Base-by-base conservation (phyloP, 192 early-diverging fungal species). In the Podila epigama region DNA sequence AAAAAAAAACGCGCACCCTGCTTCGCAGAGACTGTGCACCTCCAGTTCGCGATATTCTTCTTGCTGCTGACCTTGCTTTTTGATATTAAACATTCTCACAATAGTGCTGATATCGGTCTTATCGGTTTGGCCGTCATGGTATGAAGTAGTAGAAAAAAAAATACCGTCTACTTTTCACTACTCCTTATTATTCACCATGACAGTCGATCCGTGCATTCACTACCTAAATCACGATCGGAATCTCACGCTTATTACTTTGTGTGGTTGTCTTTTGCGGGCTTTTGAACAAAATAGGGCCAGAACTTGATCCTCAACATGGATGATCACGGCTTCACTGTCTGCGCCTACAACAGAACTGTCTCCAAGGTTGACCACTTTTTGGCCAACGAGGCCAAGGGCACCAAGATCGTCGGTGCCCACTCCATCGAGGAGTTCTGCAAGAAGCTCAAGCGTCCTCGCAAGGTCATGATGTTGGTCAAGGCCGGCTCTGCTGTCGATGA, bases 111-210 rank as follows among this genome's bases (percentile, higher is more conserved):
- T 86, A 96, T 99, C 81, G 97, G 96, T 82, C 92, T 99, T 72
- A 99, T 99, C 84, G 97, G 97, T 79, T 89, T 99, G 79, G 97
- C 97, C 83, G 97, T 99, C 78, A 99, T 99, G 97, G 95, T 96
- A 89, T 37, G 86, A 51, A 16, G 10, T 31, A 5, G 18, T 13
- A 34, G 11, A 16, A 39, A 25, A 25, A 41, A 25, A 27, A 51
- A 51, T 57, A 48, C 15, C 16, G 1, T 44, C 15, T 15, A n/a
- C 16, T 5, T 9, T 36, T n/a, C n/a, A n/a, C n/a, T n/a, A n/a
- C n/a, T n/a, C n/a, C n/a, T n/a, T n/a, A n/a, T n/a, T n/a, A n/a
- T n/a, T n/a, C n/a, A n/a, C n/a, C n/a, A n/a, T n/a, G n/a, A n/a
- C 39, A 11, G 3, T 48, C n/a, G 44, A 48, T 48, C 44, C n/a